Conservation (phyloP, 2,329 filamentous ascomycete species). For the Botryosphaeria dothidea region DNA sequence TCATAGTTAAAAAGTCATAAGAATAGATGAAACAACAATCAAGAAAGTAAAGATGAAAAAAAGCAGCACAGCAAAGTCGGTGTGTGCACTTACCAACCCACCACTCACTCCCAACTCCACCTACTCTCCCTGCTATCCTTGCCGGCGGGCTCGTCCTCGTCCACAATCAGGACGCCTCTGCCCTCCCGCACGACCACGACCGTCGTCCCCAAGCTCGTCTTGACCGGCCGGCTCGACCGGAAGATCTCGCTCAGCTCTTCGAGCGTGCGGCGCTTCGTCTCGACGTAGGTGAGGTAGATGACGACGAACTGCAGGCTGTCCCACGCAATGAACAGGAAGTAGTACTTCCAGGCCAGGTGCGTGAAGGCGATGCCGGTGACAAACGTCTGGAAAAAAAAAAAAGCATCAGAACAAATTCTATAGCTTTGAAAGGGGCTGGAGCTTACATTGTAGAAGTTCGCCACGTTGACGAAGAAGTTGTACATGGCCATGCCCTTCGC, state of each 20-base stretch:
- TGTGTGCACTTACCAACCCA: neutral
- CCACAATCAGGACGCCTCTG: neutral
- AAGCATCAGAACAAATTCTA: neutral
- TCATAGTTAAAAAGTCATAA: neutral
- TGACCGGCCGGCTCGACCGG: conserved; percentile 40
- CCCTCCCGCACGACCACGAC: conserved; percentile 10
- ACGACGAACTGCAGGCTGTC: conserved; percentile 44
- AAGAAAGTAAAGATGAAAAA: neutral
- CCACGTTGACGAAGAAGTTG: conserved; percentile 49
- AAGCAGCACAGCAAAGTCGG: neutral
- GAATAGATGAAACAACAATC: neutral
- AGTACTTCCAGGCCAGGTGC: conserved; percentile 42
- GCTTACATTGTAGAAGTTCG: conserved; percentile 42
- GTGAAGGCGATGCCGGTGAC: conserved; percentile 44
- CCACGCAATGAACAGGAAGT: conserved; percentile 44
- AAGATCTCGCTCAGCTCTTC: conserved; percentile 50
- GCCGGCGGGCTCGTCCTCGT: neutral
- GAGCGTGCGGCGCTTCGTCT: conserved; percentile 42
- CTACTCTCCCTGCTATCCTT: conserved; percentile 1
- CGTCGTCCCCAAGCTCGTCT: conserved; percentile 34
- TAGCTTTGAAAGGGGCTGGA: too few relatives aligned
- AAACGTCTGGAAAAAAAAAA: conserved; percentile 33
- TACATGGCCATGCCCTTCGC: conserved; percentile 53
- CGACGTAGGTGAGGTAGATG: conserved; percentile 39
- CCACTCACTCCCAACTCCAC: conserved; percentile 5